Evolutionary conservation across 371 early-diverging fungal genomes (phyloP), one percentile per base, ranked within the genome.

Genomic region (Actinomucor elegans): DNA sequence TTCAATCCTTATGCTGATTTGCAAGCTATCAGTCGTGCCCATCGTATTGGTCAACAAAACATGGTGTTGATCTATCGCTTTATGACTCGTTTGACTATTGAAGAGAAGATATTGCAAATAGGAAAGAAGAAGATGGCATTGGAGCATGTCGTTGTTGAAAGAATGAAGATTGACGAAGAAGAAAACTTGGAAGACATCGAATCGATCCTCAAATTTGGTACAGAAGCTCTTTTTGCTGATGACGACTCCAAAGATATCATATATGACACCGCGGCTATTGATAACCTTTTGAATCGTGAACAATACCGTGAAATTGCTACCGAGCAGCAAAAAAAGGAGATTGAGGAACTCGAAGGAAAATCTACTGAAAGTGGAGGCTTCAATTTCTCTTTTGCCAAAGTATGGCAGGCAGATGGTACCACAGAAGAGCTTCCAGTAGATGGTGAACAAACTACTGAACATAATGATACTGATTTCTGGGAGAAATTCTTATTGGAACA

Each of bases 31-130:
- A 88, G 88, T 17, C 83, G 98, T 28, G 93, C 94, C 2, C 93
- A 98, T 66, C 88, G 99, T 50, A 94, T 97, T 14, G 99, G 99
- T 0, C 98, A 99, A 68, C 87, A 71, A n/a, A 86, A 84, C 36
- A 87, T 88, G 23, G 96, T 99, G 1, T 64, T 90, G 28, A 88
- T 92, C 3, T 82, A 92, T 61, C 87, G 92, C 50, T 76, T 98
- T 23, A 88, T 97, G 63, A 93, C 95, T 1, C 72, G 86, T 27
- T 81, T 89, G 35, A 80, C 88, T 2, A 82, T 83, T 0, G 84
- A 86, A 48, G 81, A 77, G 75, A 85, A 79, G 12, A 94, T 98
- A 37, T 69, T 95, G 11, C 84, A 92, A 58, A 80, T 87, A 1
- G 93, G 89, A 6, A 92, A 89, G 53, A 83, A 82, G 56, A 96